Conservation (phyloP, 495 filamentous ascomycete species). For the Podospora australis region DNA sequence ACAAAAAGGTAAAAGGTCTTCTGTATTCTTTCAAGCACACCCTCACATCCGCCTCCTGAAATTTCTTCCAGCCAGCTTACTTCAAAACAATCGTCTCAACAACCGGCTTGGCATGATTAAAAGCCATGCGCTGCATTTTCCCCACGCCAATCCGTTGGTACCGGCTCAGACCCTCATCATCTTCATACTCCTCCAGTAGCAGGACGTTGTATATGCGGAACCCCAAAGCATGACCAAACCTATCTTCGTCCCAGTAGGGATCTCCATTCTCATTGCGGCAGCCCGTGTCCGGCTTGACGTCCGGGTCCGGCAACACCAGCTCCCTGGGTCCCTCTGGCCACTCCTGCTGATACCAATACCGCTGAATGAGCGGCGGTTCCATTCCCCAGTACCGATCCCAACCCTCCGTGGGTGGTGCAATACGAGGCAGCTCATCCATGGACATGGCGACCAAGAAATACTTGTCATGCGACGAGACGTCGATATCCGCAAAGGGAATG, state of each 20-base stretch:
- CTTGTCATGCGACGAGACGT: not conserved
- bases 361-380: not conserved
- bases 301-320: not conserved
- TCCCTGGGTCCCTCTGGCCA: not conserved
- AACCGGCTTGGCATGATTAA: not conserved
- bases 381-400: slow-evolving; percentile 13
- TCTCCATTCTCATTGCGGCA: not conserved
- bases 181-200: not conserved
- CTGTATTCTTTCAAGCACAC: too few relatives aligned
- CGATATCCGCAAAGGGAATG: not conserved
- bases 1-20: too few relatives aligned
- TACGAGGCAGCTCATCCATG: slow-evolving; percentile 9
- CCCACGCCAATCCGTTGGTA: not conserved
- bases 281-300: not conserved
- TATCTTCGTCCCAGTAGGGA: not conserved
- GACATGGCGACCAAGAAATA: slow-evolving; percentile 13
- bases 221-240: not conserved
- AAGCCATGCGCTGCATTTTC: not conserved
- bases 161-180: not conserved
- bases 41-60: too few relatives aligned
- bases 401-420: slow-evolving; percentile 7
- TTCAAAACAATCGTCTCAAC: not conserved
- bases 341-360: too few relatives aligned
- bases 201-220: not conserved
- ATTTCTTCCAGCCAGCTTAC: too few relatives aligned